Conservation (phyloP, 139 green algal genomes). For the Chlorella sorokiniana region DNA sequence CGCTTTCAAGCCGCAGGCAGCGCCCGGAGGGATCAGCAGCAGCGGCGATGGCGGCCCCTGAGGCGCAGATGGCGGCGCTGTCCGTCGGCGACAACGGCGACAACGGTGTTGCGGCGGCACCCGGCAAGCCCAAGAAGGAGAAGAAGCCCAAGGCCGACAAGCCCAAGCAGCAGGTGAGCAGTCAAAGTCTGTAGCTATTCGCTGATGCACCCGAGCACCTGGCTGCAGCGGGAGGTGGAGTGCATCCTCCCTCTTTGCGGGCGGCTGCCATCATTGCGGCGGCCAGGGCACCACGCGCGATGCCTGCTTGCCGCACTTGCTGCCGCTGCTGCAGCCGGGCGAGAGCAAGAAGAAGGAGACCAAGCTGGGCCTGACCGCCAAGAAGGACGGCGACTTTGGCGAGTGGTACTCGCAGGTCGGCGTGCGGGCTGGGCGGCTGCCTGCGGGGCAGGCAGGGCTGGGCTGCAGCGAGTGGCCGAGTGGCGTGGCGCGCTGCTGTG, state of each 20-base stretch:
- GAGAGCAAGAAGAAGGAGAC: constrained; percentile 90
- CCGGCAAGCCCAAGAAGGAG: constrained; percentile 50
- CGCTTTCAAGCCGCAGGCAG: neutral
- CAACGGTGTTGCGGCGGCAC: constrained; percentile 14
- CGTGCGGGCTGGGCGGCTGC: neutral
- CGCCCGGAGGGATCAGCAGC: neutral
- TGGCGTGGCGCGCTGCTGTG: no score
- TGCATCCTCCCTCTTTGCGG: no score
- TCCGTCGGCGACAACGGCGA: constrained; percentile 7
- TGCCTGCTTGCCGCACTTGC: neutral
- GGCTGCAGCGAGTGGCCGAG: neutral
- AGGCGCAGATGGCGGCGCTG: constrained; percentile 29
- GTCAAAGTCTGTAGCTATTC: neutral
- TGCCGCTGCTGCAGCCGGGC: neutral
- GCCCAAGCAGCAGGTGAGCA: constrained; percentile 41
- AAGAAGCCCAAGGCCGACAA: constrained; percentile 65
- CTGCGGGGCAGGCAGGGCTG: neutral
- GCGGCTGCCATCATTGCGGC: no score
- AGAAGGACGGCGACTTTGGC: constrained; percentile 88
- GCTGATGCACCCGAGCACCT: no score
- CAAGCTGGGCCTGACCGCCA: constrained; percentile 83
- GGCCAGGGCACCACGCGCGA: no score
- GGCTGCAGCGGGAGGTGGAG: no score
- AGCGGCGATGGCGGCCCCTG: constrained; percentile 22
- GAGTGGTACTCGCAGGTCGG: constrained; percentile 83